Evolutionary conservation across 2,329 filamentous ascomycete species (phyloP).

Genomic region (Cucurbitaria berberidis): DNA sequence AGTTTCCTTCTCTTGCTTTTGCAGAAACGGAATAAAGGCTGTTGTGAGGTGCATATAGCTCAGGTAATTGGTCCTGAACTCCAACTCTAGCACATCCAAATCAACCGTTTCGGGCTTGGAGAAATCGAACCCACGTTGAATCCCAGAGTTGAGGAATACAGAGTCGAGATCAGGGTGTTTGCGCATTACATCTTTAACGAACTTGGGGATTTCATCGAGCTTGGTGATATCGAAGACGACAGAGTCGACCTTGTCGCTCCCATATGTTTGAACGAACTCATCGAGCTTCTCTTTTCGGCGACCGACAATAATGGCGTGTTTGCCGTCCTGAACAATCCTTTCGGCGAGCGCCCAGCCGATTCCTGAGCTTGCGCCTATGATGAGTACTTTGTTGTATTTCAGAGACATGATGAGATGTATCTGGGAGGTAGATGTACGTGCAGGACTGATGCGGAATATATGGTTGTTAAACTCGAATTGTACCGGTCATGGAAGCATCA

Average conservation of each 20-base stretch:
- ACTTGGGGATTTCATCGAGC: conserved; percentile 55
- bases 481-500: conserved; percentile 1
- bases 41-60: conserved; percentile 57
- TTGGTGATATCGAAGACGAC: conserved; percentile 60
- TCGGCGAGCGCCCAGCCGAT: conserved; percentile 59
- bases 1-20: conserved; percentile 52
- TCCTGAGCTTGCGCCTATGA: conserved; percentile 61
- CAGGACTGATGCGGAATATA: neutral
- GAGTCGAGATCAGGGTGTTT: conserved; percentile 60
- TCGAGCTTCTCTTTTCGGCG: conserved; percentile 60
- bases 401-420: conserved; percentile 48
- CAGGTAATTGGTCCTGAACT: conserved; percentile 60
- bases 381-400: conserved; percentile 59
- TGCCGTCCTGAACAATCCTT: conserved; percentile 56
- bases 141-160: conserved; percentile 61
- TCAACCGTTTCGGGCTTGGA: conserved; percentile 56
- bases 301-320: conserved; percentile 57
- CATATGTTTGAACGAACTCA: conserved; percentile 55
- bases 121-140: conserved; percentile 59
- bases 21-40: conserved; percentile 58
- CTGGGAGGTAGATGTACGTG: neutral
- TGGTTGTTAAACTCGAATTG: neutral
- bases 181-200: conserved; percentile 50
- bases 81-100: conserved; percentile 51
- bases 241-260: conserved; percentile 53